phyloP scores from a whole-genome alignment of 2,329 filamentous ascomycete species.

The Penicillium sp. region DNA sequence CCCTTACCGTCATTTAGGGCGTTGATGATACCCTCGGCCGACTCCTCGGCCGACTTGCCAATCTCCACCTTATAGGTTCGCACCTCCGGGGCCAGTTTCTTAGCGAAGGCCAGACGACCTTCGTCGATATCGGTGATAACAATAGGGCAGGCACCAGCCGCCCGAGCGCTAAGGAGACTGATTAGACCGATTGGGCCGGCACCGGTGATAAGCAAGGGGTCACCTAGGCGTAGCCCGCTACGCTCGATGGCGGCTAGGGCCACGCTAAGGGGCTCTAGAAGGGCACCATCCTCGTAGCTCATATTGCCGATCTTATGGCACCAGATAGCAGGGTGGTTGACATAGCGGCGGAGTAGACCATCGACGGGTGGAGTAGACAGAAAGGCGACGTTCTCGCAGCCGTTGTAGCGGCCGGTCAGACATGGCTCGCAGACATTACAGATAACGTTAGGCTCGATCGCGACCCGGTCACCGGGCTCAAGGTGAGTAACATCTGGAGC shows the following conservation, averaged over 20 bases:
- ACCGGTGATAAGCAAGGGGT: constrained; percentile 82
- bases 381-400: constrained; percentile 80
- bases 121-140: constrained; percentile 94
- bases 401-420: constrained; percentile 89
- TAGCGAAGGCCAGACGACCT: constrained; percentile 76
- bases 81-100: constrained; percentile 71
- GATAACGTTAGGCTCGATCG: constrained; percentile 89
- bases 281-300: constrained; percentile 83
- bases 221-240: constrained; percentile 72
- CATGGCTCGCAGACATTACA: constrained; percentile 88
- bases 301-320: constrained; percentile 94
- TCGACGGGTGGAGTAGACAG: constrained; percentile 84
- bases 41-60: constrained; percentile 57
- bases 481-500: constrained; percentile 67
- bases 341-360: constrained; percentile 82
- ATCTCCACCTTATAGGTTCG: constrained; percentile 59
- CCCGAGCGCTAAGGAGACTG: constrained; percentile 74
- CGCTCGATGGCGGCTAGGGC: constrained; percentile 83
- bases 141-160: constrained; percentile 82
- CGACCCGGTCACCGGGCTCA: constrained; percentile 82
- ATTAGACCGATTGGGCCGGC: constrained; percentile 92
- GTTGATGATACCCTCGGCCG: constrained; percentile 62
- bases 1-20: constrained; percentile 54
- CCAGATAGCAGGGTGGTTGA: constrained; percentile 91
- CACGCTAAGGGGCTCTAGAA: constrained; percentile 86